Conservation (phyloP, 164 flowering plant species). For the Tinospora cordifolia region DNA sequence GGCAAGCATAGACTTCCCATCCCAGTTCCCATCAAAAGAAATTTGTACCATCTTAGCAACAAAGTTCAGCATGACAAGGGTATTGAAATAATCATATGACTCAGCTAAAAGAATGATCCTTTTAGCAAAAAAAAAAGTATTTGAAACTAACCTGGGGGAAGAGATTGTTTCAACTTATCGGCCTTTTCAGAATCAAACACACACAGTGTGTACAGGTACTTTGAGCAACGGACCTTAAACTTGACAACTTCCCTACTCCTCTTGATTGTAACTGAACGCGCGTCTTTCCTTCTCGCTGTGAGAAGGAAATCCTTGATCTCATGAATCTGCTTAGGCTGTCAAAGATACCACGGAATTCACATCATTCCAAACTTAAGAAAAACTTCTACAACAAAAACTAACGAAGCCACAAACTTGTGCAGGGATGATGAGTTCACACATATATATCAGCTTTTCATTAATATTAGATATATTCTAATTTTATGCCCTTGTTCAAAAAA, state of each 20-base stretch:
- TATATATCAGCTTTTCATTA: not conserved
- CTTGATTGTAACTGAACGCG: constrained; percentile 57
- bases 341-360: not conserved
- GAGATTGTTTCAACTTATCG: constrained; percentile 70
- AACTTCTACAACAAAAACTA: not conserved
- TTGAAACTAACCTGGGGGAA: constrained; percentile 30
- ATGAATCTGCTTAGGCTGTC: constrained; percentile 62
- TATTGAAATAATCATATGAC: not conserved
- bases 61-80: not conserved
- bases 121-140: not conserved
- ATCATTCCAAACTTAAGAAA: too few species aligned
- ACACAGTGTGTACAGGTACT: constrained; percentile 59
- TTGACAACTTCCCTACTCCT: constrained; percentile 57
- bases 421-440: not conserved
- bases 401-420: not conserved
- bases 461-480: too few species aligned
- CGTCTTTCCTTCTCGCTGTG: constrained; percentile 65
- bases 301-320: constrained; percentile 75
- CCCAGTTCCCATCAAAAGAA: not conserved
- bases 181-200: constrained; percentile 62
- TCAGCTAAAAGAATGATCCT: not conserved
- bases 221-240: constrained; percentile 71
- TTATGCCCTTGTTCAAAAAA: too few species aligned
- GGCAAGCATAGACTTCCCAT: not conserved
- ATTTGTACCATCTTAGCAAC: not conserved